Base-by-base conservation (phyloP, 2,329 filamentous ascomycete genomes). In the Lithohypha guttulata region DNA sequence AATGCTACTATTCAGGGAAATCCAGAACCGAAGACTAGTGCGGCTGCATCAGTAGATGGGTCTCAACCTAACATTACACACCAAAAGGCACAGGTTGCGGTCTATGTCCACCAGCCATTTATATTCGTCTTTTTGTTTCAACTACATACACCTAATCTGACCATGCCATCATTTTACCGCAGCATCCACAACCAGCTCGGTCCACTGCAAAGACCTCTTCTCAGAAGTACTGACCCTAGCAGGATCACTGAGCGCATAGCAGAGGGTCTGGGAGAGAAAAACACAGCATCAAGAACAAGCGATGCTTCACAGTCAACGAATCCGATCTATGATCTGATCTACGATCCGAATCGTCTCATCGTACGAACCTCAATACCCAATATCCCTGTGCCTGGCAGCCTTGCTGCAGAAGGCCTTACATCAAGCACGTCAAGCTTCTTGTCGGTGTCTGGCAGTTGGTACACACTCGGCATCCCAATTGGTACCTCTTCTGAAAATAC, bases 291-390 rank as follows among this genome's bases (percentile, higher is more conserved):
- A 36, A 25, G 11, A 4, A 17, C 55, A 13, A 44, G 50, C 10
- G 48, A 50, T 35, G 58, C 57, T 30, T 51, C 55, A 14, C 57
- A 61, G 20, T 65, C 68, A 8, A 25, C 8, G 4, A 36, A 31
- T 27, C 42, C 46, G 8, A 69, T 79, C 27, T 75, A 71, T 55
- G 73, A 79, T 47, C 61, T 79, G 6, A 64, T 78, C 31, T 78
- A 70, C 51, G 75, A 79, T 51, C 73, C 75, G 1, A 58, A 61
- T 5, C 70, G 69, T 21, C 55, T 75, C 2, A 76, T 73, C 0
- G 59, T 78, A 3, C 72, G 75, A 42, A 72, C 73, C 14, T 74
- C 68, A n/a, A 66, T 80, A 13, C 75, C 76, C 5, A 77, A 78
- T 46, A 79, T 80, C 37, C 73, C 75, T 1, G 64, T 71, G 15